These are phyloP conservation scores for Lipomyces chichibuensis DNA, from an alignment of 805 yeast genomes.

Conservation along the genomic window DNA sequence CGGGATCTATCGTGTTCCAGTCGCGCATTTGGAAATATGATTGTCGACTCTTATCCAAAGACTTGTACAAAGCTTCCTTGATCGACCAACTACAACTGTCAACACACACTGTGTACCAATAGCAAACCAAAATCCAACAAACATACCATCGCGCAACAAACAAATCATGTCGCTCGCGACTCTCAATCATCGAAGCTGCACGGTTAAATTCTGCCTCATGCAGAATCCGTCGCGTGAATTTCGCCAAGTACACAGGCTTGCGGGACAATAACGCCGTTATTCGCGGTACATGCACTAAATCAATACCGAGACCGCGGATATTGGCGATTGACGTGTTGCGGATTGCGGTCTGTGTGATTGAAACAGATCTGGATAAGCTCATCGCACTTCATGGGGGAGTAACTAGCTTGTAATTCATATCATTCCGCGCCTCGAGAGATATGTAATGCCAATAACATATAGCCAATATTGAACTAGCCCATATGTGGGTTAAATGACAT, in stretches of 20 bases:
- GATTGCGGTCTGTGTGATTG: not conserved
- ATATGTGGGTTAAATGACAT: not conserved
- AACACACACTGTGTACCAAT: not conserved
- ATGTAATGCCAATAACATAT: no score
- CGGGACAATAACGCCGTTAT: constrained; percentile 17
- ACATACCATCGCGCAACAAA: constrained; percentile 33
- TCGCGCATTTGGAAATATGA: constrained; percentile 24
- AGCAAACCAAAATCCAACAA: not conserved
- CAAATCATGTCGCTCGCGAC: not conserved
- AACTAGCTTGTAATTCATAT: not conserved
- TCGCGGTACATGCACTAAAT: constrained; percentile 27
- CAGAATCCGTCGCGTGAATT: constrained; percentile 22
- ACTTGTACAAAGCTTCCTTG: constrained; percentile 34
- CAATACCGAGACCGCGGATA: constrained; percentile 25
- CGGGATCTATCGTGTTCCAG: constrained; percentile 28
- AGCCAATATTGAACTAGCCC: not conserved
- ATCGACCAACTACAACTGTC: constrained; percentile 30
- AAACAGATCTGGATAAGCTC: not conserved
- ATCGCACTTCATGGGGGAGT: not conserved
- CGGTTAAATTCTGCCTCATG: constrained; percentile 11
- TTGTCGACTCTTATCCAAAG: constrained; percentile 28
- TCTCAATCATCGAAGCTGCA: not conserved
- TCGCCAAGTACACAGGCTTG: constrained; percentile 8
- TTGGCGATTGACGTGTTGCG: not conserved
- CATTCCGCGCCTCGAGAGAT: not conserved